phyloP scores from a whole-genome alignment of 2,329 filamentous ascomycete genomes.

The Mycogone perniciosa region DNA sequence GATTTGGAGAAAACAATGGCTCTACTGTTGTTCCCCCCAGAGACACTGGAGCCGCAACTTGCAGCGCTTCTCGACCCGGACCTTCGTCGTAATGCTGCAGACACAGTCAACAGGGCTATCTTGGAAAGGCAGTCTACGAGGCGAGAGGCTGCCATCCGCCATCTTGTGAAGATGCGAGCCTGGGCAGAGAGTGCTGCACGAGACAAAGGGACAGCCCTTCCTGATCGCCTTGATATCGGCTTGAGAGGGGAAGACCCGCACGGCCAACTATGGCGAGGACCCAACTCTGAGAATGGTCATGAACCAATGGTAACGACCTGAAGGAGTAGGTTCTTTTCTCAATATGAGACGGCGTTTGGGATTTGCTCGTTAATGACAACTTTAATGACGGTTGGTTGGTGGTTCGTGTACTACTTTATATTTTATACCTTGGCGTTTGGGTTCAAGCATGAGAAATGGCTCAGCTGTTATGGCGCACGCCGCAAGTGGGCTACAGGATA shows the following conservation, averaged over 20 bases:
- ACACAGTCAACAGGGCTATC: conserved; percentile 83
- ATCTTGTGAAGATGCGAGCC: conserved; percentile 71
- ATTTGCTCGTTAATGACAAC: not conserved
- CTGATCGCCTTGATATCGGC: conserved; percentile 32
- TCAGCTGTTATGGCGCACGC: not conserved
- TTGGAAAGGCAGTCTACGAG: conserved; percentile 64
- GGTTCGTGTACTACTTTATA: not conserved
- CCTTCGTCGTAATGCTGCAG: conserved; percentile 76
- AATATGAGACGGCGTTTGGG: not conserved
- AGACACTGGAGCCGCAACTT: conserved; percentile 69
- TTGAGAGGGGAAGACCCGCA: conserved; percentile 32
- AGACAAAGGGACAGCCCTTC: conserved; percentile 25
- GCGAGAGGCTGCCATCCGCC: conserved; percentile 74
- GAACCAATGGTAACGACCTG: conserved; percentile 49
- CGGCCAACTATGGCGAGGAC: conserved; percentile 18
- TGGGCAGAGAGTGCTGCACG: conserved; percentile 71
- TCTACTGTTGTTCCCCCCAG: conserved; percentile 79
- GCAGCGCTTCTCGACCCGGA: conserved; percentile 71
- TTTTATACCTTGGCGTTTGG: not conserved
- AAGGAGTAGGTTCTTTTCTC: conserved; percentile 8
- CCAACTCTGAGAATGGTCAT: conserved; percentile 34
- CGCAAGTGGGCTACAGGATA: not conserved
- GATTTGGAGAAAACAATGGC: conserved; percentile 92
- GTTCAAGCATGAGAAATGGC: not conserved
- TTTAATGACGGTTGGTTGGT: not conserved